These are phyloP conservation scores for Corrigiola litoralis DNA, from an alignment of 179 eudicot genomes.

Conservation along the genomic window DNA sequence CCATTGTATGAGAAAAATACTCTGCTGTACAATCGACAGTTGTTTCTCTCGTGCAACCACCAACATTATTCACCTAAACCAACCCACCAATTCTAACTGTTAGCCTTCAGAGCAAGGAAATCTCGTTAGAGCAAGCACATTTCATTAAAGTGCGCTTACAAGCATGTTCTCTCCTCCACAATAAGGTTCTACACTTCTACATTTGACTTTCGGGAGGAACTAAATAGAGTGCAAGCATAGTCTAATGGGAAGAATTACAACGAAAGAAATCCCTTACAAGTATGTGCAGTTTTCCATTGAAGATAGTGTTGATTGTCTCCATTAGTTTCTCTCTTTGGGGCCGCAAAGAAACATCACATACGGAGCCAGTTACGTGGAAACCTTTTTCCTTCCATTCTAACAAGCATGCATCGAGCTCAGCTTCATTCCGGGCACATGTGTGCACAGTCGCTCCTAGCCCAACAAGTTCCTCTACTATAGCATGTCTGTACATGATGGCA, in stretches of 20 bases:
- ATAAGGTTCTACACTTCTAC: too few species aligned
- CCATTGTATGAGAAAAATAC: constrained; percentile 41
- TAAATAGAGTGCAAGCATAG: too few species aligned
- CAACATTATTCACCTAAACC: constrained; percentile 40
- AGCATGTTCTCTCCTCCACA: too few species aligned
- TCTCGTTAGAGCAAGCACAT: too few species aligned
- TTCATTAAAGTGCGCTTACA: too few species aligned
- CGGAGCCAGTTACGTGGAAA: constrained; percentile 37
- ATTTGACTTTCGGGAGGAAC: too few species aligned
- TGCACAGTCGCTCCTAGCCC: constrained; percentile 44
- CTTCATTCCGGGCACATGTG: constrained; percentile 44
- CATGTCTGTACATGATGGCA: constrained; percentile 26
- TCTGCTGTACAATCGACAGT: constrained; percentile 36
- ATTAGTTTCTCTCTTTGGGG: constrained; percentile 31
- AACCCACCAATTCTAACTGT: too few species aligned
- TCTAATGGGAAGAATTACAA: too few species aligned
- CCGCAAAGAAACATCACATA: constrained; percentile 39
- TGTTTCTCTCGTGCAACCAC: constrained; percentile 17
- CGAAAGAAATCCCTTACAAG: too few species aligned
- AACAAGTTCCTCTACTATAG: constrained; percentile 48
- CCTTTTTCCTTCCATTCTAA: constrained; percentile 40
- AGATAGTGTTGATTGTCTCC: constrained; percentile 26
- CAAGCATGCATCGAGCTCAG: constrained; percentile 31
- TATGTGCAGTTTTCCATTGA: constrained; percentile 45
- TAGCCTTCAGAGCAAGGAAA: too few species aligned